These are phyloP conservation scores for Naganishia randhawae DNA, from an alignment of 768 basidiomycete genomes.

Conservation along the genomic window DNA sequence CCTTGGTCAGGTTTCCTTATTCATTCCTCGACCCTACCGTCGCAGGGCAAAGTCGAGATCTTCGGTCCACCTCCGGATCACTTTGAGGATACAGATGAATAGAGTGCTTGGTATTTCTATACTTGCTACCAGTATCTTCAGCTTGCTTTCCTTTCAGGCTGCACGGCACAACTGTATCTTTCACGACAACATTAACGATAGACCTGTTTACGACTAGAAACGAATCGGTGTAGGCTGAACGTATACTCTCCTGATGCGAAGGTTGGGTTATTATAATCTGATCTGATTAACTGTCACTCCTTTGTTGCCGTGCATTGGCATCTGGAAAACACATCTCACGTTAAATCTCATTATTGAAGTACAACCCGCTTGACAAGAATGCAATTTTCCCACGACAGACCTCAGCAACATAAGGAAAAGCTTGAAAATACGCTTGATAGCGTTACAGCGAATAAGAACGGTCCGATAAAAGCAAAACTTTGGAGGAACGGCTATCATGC, in stretches of 20 bases:
- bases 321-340: background rate
- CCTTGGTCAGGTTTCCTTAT: background rate
- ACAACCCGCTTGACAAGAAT: background rate
- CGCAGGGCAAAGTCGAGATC: constrained; percentile 47
- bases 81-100: constrained; percentile 26
- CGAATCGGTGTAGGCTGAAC: background rate
- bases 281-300: background rate
- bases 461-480: background rate
- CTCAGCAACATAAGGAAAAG: background rate
- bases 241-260: background rate
- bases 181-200: background rate
- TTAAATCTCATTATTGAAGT: background rate
- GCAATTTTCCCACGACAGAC: background rate
- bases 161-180: background rate
- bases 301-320: background rate
- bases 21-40: no score
- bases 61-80: constrained; percentile 44
- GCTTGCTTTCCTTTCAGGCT: background rate
- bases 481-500: constrained; percentile 40
- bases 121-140: background rate
- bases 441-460: constrained; percentile 1
- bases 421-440: background rate
- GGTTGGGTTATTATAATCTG: background rate
- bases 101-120: background rate
- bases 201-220: background rate